phyloP scores from a whole-genome alignment of 2,329 filamentous ascomycete genomes.

The Colletotrichum siamense region DNA sequence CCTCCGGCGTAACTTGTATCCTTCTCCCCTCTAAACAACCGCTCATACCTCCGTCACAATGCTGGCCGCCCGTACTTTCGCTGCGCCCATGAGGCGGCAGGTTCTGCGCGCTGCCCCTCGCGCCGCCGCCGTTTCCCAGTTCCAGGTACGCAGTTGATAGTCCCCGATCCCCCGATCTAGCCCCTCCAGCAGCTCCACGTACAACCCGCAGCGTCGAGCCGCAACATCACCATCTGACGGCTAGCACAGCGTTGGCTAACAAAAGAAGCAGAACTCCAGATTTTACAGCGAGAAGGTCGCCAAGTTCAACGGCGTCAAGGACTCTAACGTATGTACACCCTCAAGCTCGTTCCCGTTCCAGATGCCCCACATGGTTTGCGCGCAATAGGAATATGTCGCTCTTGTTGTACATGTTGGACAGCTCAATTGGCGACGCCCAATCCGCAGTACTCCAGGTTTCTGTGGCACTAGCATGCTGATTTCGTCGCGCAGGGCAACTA shows the following conservation, averaged over 20 bases:
- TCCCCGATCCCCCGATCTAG: constrained; percentile 28
- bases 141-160: constrained; percentile 58
- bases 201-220: not conserved
- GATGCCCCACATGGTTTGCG: constrained; percentile 14
- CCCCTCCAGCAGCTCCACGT: not conserved
- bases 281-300: constrained; percentile 81
- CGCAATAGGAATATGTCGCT: constrained; percentile 3
- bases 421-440: constrained; percentile 35
- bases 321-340: constrained; percentile 76
- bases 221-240: constrained; percentile 1
- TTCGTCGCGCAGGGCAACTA: constrained; percentile 77
- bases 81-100: constrained; percentile 77
- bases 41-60: constrained; percentile 59
- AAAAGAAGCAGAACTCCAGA: constrained; percentile 52
- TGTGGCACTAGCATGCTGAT: constrained; percentile 26
- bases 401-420: constrained; percentile 36
- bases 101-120: constrained; percentile 74
- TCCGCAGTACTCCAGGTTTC: not conserved
- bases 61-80: constrained; percentile 82
- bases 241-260: constrained; percentile 4
- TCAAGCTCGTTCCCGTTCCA: not conserved
- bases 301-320: constrained; percentile 92
- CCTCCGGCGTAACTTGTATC: constrained; percentile 7
- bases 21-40: constrained; percentile 24
- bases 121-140: constrained; percentile 51